Base-by-base conservation (phyloP, 441 rosid species). In the Oxalis stricta region DNA sequence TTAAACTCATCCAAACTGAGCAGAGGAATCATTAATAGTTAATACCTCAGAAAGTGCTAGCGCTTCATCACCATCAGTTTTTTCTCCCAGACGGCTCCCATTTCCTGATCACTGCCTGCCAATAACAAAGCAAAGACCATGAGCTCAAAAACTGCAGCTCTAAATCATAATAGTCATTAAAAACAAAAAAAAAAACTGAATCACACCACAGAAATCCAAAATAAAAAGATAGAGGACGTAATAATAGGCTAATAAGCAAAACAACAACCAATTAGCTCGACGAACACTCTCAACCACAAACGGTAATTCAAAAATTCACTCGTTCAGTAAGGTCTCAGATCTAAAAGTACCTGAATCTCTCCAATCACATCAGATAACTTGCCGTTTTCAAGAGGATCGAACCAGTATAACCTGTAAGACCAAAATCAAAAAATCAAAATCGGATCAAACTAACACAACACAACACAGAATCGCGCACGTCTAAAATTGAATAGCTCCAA, bases 351-450 rank as follows among this genome's bases (percentile, higher is more conserved):
- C 87, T 81, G 83, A 38, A 84, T 55, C 48, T 87, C 84, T 22
- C 81, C 81, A 28, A 88, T 23, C 21, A 88, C 2, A 10, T 84
- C 89, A 0, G 97, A 70, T 61, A 88, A 61, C 64, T 84, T 84
- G 3, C 94, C 87, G 45, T 88, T 79, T 33, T 79, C 74, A 3
- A 84, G 10, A 88, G 58, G 42, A 88, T 35, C 22, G 95, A 75
- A 36, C 82, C 61, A 2, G 91, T 77, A 46, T 88, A 88, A 9
- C 95, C 95, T 87, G 55, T 10, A 6, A 23, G 5, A 23, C 28
- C 28, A 23, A 23, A 23, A 7, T 16, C 2, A 29, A 35, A 16
- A 6, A n/a, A 4, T 5, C 19, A 42, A 43, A 40, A 30, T 49
- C 29, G 18, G 38, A 41, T 5, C 30, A 33, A 33, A 40, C 18